A percentile compares a stretch with the other conserved stretches of the same genome.
These are phyloP conservation scores for Rosa hybrid DNA, from an alignment of 331 rosid species.

Conservation along the genomic window DNA sequence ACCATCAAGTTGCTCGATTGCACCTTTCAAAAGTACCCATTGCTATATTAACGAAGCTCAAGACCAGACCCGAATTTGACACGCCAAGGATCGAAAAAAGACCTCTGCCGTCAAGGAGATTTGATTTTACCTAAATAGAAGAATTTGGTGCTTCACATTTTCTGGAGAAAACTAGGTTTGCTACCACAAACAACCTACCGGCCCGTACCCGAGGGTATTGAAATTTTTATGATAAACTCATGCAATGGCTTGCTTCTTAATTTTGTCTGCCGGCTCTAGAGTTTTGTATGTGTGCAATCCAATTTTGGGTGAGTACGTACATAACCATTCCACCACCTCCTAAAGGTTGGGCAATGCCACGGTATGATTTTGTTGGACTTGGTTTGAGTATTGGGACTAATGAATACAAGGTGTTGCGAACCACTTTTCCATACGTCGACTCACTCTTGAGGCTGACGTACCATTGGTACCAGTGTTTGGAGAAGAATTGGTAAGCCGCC, in stretches of 20 bases:
- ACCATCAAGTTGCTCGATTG: neutral
- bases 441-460: neutral
- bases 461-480: slow-evolving; percentile 11
- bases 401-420: slow-evolving; percentile 12
- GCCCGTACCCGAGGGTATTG: too few relatives aligned
- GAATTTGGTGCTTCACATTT: too few relatives aligned
- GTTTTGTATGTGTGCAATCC: neutral
- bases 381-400: neutral
- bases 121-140: too few relatives aligned
- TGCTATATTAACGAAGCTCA: too few relatives aligned
- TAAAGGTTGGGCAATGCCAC: too few relatives aligned
- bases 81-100: too few relatives aligned
- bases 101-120: too few relatives aligned
- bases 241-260: neutral
- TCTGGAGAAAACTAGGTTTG: too few relatives aligned
- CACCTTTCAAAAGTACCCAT: too few relatives aligned
- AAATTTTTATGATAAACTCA: neutral
- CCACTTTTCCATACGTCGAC: too few relatives aligned
- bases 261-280: neutral
- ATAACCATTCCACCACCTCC: neutral
- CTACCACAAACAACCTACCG: neutral
- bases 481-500: slow-evolving; percentile 14
- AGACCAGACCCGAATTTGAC: too few relatives aligned
- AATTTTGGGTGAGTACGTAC: neutral
- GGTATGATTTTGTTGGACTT: neutral